Base-by-base conservation (phyloP, 2,329 filamentous ascomycete species). In the Monosporascus sp. region DNA sequence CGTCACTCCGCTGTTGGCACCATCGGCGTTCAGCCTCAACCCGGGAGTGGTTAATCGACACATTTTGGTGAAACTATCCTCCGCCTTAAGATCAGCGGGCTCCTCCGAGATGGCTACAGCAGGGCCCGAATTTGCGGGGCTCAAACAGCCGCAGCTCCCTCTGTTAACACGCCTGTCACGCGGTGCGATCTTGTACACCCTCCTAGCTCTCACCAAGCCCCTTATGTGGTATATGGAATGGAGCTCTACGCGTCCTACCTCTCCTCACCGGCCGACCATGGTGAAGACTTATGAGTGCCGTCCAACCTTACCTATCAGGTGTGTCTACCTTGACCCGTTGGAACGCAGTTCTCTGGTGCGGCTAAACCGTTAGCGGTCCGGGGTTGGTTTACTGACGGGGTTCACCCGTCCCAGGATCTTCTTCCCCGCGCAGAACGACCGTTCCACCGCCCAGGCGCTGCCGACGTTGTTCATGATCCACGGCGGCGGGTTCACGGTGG, bases 391-490 rank as follows among this genome's bases (percentile, higher is more conserved):
- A 15, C 42, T 46, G 25, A 46, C 22, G 2, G 11, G 11, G 25
- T 11, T 11, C 22, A n/a, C 18, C 2, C 18, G 15, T 18, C 18
- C 17, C 17, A 66, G 64, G 6, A 63, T 73, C n/a, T 73, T 72
- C 58, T 63, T 69, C 25, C 70, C 71, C 8, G 60, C 56, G 27
- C 55, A 55, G 15, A 65, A 66, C 51, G 61, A 70, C 38, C 57
- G 58, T 47, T 56, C 58, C 5, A 60, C 59, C 2, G 56, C 62
- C n/a, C 51, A 60, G 31, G 49, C 54, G 3, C 60, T 66, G 4
- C 73, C 74, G 4, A 65, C 74, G 6, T 65, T 76, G 37, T 66
- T 77, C 47, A 68, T 68, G 48, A 69, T 76, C 50, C 75, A 78
- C 52, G 75, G 74, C 39, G 73, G 75, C 20, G 74, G 73, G 5